Conservation (phyloP, 1,284 basidiomycete genomes). For the Leccinum griseonigrum region DNA sequence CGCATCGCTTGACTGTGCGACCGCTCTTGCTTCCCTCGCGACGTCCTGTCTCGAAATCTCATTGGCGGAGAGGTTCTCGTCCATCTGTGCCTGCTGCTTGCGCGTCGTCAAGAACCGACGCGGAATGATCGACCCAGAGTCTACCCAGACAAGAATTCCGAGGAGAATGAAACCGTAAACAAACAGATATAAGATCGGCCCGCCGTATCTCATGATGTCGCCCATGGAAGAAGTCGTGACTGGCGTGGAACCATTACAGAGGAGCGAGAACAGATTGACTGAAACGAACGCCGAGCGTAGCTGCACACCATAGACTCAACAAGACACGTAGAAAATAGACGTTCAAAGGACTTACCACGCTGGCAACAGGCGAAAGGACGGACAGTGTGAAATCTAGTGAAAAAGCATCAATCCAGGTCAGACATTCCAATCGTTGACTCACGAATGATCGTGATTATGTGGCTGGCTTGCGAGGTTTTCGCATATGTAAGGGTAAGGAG, state of each 20-base stretch:
- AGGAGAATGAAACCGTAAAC: slow-evolving; percentile 53
- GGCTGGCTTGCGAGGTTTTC: slow-evolving; percentile 50
- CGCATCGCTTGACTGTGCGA: slow-evolving; percentile 49
- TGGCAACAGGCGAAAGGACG: slow-evolving; percentile 65
- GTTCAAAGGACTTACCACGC: slow-evolving; percentile 48
- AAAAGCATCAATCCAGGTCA: not conserved
- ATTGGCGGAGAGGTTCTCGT: slow-evolving; percentile 11
- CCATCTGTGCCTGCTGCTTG: slow-evolving; percentile 8
- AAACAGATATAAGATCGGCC: slow-evolving; percentile 74
- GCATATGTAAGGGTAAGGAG: slow-evolving; percentile 71
- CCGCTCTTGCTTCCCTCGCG: slow-evolving; percentile 49
- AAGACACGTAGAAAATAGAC: not conserved
- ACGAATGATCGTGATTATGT: slow-evolving; percentile 62
- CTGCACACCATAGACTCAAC: slow-evolving; percentile 28
- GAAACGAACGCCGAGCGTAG: slow-evolving; percentile 67
- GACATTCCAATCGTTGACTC: slow-evolving; percentile 13
- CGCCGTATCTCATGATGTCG: slow-evolving; percentile 62
- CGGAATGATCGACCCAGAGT: slow-evolving; percentile 54
- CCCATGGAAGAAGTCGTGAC: slow-evolving; percentile 50
- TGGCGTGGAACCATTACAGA: slow-evolving; percentile 58
- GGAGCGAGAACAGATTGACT: slow-evolving; percentile 73
- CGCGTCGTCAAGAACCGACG: slow-evolving; percentile 21
- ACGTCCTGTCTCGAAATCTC: slow-evolving; percentile 44
- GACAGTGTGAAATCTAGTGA: slow-evolving; percentile 62
- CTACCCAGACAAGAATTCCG: slow-evolving; percentile 56